Evolutionary conservation across 192 early-diverging fungal genomes (phyloP).

Genomic region (Dissophora globulifera): DNA sequence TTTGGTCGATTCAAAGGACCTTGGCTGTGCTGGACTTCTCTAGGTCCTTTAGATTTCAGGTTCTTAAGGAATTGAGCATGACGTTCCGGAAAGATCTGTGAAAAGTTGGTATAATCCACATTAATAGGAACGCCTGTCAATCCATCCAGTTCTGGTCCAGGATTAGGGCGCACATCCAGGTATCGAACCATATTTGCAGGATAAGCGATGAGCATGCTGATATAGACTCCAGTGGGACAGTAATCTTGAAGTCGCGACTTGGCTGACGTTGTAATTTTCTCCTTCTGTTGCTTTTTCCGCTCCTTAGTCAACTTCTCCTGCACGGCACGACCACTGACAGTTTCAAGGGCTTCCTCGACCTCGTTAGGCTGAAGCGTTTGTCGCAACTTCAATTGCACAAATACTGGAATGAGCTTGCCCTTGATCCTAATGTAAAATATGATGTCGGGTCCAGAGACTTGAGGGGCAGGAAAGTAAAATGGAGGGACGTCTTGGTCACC

Average conservation of each 20-base stretch:
- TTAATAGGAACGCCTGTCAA: slow-evolving; percentile 15
- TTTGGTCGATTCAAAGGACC: not conserved
- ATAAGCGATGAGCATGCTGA: slow-evolving; percentile 19
- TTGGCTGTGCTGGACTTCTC: not conserved
- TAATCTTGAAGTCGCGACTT: not conserved
- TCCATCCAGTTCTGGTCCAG: not conserved
- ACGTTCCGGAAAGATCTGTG: slow-evolving; percentile 22
- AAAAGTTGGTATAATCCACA: slow-evolving; percentile 23
- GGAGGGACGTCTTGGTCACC: slow-evolving; percentile 22
- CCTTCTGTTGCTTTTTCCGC: no score
- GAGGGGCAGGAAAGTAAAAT: slow-evolving; percentile 36
- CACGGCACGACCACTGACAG: slow-evolving; percentile 7
- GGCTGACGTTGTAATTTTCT: no score
- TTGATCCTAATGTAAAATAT: slow-evolving; percentile 20
- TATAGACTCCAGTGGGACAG: slow-evolving; percentile 11
- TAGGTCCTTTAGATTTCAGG: slow-evolving; percentile 12
- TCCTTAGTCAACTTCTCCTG: slow-evolving; percentile 22
- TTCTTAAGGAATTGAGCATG: slow-evolving; percentile 16
- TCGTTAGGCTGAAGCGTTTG: slow-evolving; percentile 15
- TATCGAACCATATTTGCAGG: slow-evolving; percentile 6
- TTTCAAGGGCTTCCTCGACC: slow-evolving; percentile 22
- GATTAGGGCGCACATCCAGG: slow-evolving; percentile 1
- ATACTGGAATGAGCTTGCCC: not conserved
- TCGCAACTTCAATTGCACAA: slow-evolving; percentile 18
- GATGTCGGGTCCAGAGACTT: slow-evolving; percentile 38